Evolutionary conservation across 495 filamentous ascomycete genomes (phyloP).

Genomic region (Penicillium pancosmium): DNA sequence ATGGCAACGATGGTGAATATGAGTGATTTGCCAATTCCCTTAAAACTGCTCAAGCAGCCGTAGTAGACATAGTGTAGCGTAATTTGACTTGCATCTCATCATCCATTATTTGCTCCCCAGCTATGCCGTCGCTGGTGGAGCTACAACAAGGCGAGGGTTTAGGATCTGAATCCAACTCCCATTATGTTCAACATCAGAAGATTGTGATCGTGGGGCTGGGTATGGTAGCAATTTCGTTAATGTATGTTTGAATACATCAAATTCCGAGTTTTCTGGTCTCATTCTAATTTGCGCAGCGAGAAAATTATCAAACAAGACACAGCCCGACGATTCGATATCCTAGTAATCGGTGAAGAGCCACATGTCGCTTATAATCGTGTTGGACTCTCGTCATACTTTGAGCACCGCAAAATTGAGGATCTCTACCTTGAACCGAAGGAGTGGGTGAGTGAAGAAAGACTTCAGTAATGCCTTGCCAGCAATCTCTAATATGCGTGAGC

Average conservation of each 20-base stretch:
- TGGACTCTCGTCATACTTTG: slow-evolving; percentile 91
- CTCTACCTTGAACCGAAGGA: slow-evolving; percentile 86
- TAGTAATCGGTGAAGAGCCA: slow-evolving; percentile 90
- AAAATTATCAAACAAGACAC: slow-evolving; percentile 88
- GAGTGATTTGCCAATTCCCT: neutral
- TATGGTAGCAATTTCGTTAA: slow-evolving; percentile 95
- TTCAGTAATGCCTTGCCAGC: neutral
- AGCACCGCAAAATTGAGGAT: slow-evolving; percentile 86
- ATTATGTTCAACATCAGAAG: slow-evolving; percentile 54
- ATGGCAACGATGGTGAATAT: neutral
- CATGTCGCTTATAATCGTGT: slow-evolving; percentile 96
- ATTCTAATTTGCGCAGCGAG: slow-evolving; percentile 56
- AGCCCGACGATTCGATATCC: slow-evolving; percentile 78
- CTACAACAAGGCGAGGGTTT: slow-evolving; percentile 33
- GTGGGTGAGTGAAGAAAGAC: slow-evolving; percentile 64
- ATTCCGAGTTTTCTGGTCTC: neutral
- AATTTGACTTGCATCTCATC: slow-evolving; percentile 2
- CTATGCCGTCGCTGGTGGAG: slow-evolving; percentile 42
- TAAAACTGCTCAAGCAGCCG: slow-evolving; percentile 19
- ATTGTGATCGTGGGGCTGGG: slow-evolving; percentile 90
- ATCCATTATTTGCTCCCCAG: slow-evolving; percentile 1
- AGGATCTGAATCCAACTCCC: slow-evolving; percentile 8
- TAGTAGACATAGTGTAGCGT: neutral
- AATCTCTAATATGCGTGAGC: neutral
- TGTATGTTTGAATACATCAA: slow-evolving; percentile 56